Percentiles rank a stretch among this genome's conserved stretches.
phyloP scores from a whole-genome alignment of 1,284 basidiomycete genomes.

The Kwoniella shivajii region DNA sequence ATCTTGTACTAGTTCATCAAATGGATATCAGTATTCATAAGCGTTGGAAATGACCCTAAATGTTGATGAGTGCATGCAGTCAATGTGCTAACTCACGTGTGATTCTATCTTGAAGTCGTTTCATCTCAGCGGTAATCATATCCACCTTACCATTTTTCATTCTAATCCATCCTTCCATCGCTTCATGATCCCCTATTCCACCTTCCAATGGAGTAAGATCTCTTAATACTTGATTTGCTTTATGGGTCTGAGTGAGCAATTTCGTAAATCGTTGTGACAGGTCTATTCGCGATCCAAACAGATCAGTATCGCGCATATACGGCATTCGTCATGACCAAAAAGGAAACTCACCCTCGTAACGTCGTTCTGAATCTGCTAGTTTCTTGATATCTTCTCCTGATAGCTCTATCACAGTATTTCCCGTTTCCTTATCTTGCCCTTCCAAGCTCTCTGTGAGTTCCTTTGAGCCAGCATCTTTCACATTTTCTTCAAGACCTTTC shows the following conservation, averaged over 20 bases:
- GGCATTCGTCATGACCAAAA: too few species aligned
- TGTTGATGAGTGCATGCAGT: too few species aligned
- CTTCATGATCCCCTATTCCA: conserved; percentile 64
- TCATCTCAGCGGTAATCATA: conserved; percentile 66
- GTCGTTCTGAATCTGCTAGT: conserved; percentile 31
- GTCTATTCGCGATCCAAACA: conserved; percentile 24
- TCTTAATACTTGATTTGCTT: conserved; percentile 70
- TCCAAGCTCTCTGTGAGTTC: not conserved
- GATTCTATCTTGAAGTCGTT: conserved; percentile 69
- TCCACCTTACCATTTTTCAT: conserved; percentile 69
- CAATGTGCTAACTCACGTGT: conserved; percentile 62
- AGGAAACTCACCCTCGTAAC: conserved; percentile 33
- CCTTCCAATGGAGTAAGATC: conserved; percentile 72
- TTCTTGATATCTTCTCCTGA: conserved; percentile 11
- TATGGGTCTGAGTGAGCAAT: conserved; percentile 44
- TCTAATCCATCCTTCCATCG: conserved; percentile 69
- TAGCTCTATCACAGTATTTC: conserved; percentile 6
- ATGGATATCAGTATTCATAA: not conserved
- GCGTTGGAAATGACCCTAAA: not conserved
- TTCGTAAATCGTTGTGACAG: conserved; percentile 38
- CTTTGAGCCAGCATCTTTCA: not conserved
- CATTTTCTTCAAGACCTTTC: not conserved
- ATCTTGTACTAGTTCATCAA: conserved; percentile 66
- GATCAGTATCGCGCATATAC: not conserved
- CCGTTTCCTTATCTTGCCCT: not conserved